A percentile compares a stretch with the other conserved stretches of the same genome.
Evolutionary conservation across 306 rosid genomes (phyloP).

Genomic region (Inga leiocalycina): DNA sequence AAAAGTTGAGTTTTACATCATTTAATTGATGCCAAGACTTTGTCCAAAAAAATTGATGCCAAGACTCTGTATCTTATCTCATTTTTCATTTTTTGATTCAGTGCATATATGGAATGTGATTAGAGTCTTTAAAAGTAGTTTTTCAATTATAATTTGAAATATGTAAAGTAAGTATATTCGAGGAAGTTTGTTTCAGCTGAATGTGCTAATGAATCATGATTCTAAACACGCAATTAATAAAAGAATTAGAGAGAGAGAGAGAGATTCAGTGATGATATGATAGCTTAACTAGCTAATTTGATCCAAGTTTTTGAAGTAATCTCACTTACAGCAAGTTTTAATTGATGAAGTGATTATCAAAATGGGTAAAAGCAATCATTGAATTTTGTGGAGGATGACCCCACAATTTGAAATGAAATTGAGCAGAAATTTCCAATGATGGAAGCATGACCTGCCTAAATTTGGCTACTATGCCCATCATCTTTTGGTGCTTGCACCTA

Average conservation of each 20-base stretch:
- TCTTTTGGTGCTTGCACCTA: conserved; percentile 20
- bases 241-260: not conserved
- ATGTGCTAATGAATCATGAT: no score
- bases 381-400: conserved; percentile 40
- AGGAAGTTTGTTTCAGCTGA: accelerated
- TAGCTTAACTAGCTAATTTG: not conserved
- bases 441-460: conserved; percentile 41
- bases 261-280: not conserved
- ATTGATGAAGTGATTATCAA: conserved; percentile 29
- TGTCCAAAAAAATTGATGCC: not conserved
- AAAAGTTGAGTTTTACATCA: not conserved
- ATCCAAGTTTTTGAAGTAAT: not conserved
- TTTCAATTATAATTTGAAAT: no score
- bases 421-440: conserved; percentile 43
- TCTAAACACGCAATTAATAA: no score
- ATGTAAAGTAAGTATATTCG: no score
- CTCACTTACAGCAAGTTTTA: not conserved
- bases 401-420: conserved; percentile 50
- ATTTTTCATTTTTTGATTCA: not conserved
- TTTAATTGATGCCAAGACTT: not conserved
- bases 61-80: not conserved
- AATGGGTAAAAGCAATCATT: conserved; percentile 53
- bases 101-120: no score
- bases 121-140: no score
- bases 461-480: conserved; percentile 34